phyloP scores from a whole-genome alignment of 139 green algal genomes.

The Tetradesmus obliquus region DNA sequence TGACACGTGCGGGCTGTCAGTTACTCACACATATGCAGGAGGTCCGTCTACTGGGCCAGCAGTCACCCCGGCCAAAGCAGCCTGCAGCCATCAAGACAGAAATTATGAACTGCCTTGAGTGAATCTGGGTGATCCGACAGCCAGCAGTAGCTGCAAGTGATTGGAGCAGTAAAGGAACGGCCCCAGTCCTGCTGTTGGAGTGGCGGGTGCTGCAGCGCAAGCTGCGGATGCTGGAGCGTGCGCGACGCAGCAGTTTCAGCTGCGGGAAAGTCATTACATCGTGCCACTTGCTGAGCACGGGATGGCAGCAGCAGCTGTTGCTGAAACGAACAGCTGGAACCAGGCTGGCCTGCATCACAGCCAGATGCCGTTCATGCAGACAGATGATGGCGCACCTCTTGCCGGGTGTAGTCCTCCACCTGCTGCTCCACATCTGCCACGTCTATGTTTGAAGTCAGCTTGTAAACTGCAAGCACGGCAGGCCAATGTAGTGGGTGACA shows the following conservation, averaged over 20 bases:
- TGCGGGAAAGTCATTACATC: too few relatives aligned
- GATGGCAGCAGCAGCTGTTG: background rate
- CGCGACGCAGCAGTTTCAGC: too few relatives aligned
- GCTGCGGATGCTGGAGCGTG: too few relatives aligned
- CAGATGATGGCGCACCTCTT: background rate
- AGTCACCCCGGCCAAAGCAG: background rate
- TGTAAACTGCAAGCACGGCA: slow-evolving; percentile 29
- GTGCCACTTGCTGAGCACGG: background rate
- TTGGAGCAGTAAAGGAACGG: too few relatives aligned
- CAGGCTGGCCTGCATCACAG: background rate
- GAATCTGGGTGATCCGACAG: too few relatives aligned
- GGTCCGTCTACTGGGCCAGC: background rate
- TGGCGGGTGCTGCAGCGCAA: too few relatives aligned
- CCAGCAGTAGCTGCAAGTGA: too few relatives aligned
- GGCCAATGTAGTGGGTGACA: background rate
- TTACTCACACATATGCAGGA: background rate
- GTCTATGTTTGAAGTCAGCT: slow-evolving; percentile 33
- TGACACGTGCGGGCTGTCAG: background rate
- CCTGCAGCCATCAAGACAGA: background rate
- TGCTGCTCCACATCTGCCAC: slow-evolving; percentile 40
- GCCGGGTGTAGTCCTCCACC: slow-evolving; percentile 37
- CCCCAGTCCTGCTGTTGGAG: too few relatives aligned
- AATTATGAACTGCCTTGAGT: too few relatives aligned
- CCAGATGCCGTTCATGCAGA: background rate
- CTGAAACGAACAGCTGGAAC: background rate